Base-by-base conservation (phyloP, 2,329 filamentous ascomycete species). In the Botrytis aclada region DNA sequence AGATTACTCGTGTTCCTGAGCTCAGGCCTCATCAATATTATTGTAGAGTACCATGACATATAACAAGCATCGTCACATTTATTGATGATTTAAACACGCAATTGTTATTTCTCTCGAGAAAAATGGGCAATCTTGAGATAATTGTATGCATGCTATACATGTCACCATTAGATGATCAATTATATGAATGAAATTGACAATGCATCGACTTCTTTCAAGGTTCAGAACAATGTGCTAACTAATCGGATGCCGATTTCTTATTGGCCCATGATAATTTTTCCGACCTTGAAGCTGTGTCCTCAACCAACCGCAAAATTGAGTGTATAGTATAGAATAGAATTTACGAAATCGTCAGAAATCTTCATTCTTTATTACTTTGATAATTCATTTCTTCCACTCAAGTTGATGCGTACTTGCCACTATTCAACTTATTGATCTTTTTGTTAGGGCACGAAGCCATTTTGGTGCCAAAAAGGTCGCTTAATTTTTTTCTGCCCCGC, bases 401-500 rank as follows among this genome's bases (percentile, higher is more conserved):
- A 20, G 39, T 41, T 32, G 47, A 56, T 41, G 37, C n/a, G 18
- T 41, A 67, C 37, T 56, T 67, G 65, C 47, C 47, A 22, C 25
- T 18, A 25, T 29, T 25, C 51, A 67, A 54, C 25, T n/a, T 39
- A 56, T 10, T 56, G 14, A 54, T 41, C 47, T 51, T 56, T 56
- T 56, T 67, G 34, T 67, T 67, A 67, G 65, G 65, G 65, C 65
- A 67, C 54, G 65, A 67, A 39, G 20, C 29, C 43, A 34, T 65
- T 65, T 65, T 65, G 62, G 29, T 67, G 32, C 65, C 10, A 67
- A 67, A 72, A 72, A 69, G 29, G 43, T 72, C 70, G 70, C 70
- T 72, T 72, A 72, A 72, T 61, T 72, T 69, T 72, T 67, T 39
- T 39, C 54, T 56, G 51, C 63, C 70, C 70, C 70, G 70, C 70